phyloP scores from a whole-genome alignment of 768 basidiomycete species.

The Kwoniella dejecticola region DNA sequence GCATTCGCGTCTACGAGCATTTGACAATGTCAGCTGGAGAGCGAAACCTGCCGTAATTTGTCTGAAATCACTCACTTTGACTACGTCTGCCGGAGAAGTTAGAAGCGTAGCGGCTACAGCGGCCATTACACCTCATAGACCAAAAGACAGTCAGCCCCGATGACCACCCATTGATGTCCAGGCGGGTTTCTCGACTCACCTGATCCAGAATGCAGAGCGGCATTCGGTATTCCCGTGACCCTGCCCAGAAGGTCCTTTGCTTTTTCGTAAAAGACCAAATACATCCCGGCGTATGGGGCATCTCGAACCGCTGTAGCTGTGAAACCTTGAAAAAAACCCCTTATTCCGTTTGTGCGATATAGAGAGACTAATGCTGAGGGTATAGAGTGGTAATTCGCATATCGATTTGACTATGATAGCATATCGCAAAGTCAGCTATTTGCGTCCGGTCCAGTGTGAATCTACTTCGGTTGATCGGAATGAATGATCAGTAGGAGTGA shows the following conservation, averaged over 20 bases:
- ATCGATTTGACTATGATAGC: slow-evolving; percentile 39
- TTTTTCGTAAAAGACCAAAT: slow-evolving; percentile 82
- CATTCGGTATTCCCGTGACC: slow-evolving; percentile 42
- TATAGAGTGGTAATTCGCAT: slow-evolving; percentile 48
- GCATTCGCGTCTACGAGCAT: slow-evolving; percentile 74
- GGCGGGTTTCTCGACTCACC: slow-evolving; percentile 24
- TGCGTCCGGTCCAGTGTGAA: no score
- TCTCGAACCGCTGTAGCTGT: slow-evolving; percentile 86
- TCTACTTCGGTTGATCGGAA: no score
- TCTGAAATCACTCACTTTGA: slow-evolving; percentile 78
- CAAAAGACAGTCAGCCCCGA: slow-evolving; percentile 1
- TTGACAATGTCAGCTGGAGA: background rate
- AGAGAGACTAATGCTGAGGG: slow-evolving; percentile 48
- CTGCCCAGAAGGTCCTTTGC: slow-evolving; percentile 65
- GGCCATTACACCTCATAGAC: slow-evolving; percentile 69
- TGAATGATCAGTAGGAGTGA: no score
- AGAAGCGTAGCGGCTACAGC: slow-evolving; percentile 79
- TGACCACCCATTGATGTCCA: background rate
- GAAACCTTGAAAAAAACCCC: slow-evolving; percentile 82
- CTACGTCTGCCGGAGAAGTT: slow-evolving; percentile 91
- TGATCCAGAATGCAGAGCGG: slow-evolving; percentile 52
- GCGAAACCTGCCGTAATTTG: no score
- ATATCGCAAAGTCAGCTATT: no score
- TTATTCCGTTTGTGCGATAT: slow-evolving; percentile 61
- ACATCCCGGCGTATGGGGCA: slow-evolving; percentile 90